Evolutionary conservation across 2,329 filamentous ascomycete genomes (phyloP).

Genomic region (Chlorencoelia australis): DNA sequence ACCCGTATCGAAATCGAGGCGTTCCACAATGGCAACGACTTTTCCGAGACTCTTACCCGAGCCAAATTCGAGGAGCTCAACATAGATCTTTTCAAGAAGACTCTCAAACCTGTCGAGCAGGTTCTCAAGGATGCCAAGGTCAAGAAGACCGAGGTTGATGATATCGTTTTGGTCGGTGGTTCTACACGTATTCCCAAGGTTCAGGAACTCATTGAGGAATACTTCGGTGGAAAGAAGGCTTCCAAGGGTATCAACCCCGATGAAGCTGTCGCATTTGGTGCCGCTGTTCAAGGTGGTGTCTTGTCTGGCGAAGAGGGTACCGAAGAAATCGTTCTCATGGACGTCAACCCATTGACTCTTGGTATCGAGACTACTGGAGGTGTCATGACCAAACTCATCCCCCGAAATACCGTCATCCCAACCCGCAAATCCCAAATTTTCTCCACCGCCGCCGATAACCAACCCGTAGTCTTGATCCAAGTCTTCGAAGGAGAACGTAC

Average conservation of each 20-base stretch:
- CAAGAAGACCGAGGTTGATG: slow-evolving; percentile 88
- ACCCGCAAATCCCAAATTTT: slow-evolving; percentile 98
- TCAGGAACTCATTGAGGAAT: slow-evolving; percentile 87
- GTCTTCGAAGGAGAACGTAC: slow-evolving; percentile 90
- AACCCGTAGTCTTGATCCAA: slow-evolving; percentile 90
- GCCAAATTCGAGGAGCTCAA: slow-evolving; percentile 99
- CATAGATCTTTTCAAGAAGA: slow-evolving; percentile 99
- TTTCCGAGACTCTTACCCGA: slow-evolving; percentile 94
- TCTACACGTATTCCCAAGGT: slow-evolving; percentile 99
- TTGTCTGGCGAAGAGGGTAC: slow-evolving; percentile 80
- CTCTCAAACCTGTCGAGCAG: slow-evolving; percentile 96
- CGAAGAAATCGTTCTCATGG: slow-evolving; percentile 80
- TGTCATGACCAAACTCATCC: slow-evolving; percentile 95
- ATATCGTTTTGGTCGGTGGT: slow-evolving; percentile 96
- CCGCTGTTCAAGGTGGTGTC: slow-evolving; percentile 93
- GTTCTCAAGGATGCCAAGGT: slow-evolving; percentile 97
- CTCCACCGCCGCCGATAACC: slow-evolving; percentile 93
- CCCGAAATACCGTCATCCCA: slow-evolving; percentile 87
- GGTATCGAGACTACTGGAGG: slow-evolving; percentile 97
- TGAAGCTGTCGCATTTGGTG: slow-evolving; percentile 96
- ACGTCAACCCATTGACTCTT: slow-evolving; percentile 91
- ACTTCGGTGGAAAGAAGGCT: slow-evolving; percentile 89
- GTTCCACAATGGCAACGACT: slow-evolving; percentile 94
- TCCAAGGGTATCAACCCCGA: slow-evolving; percentile 99
- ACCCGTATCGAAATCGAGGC: slow-evolving; percentile 94